Conservation (phyloP, 176 grass and related monocot species). For the Tillandsia fasciculata region DNA sequence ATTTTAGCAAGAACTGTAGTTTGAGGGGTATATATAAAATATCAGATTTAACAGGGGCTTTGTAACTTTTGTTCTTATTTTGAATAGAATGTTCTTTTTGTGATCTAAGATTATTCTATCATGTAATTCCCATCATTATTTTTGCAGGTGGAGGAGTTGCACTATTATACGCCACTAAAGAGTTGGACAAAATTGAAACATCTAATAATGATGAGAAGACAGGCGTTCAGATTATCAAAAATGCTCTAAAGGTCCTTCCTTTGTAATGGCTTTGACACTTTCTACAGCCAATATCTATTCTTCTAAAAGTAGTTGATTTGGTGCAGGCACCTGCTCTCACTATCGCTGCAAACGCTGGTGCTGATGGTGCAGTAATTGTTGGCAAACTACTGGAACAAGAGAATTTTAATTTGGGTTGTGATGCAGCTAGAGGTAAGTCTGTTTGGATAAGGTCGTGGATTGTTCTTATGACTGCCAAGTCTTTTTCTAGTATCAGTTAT, state of each 20-base stretch:
- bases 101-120: conserved; percentile 4
- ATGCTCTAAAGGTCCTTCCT: conserved; percentile 69
- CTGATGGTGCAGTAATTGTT: conserved; percentile 59
- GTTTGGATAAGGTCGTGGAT: not conserved
- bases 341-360: conserved; percentile 73
- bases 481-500: conserved; percentile 9
- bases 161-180: conserved; percentile 66
- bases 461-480: conserved; percentile 6
- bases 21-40: too few species aligned
- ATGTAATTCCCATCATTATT: not conserved
- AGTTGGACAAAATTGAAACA: conserved; percentile 65
- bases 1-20: too few species aligned
- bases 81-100: conserved; percentile 15
- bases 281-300: not conserved
- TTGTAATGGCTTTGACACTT: conserved; percentile 14
- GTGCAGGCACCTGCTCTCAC: conserved; percentile 62
- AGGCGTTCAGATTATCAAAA: conserved; percentile 85
- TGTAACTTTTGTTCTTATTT: conserved; percentile 4
- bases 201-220: conserved; percentile 72
- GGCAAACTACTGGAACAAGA: conserved; percentile 93
- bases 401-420: conserved; percentile 61
- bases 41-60: too few species aligned
- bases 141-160: conserved; percentile 80
- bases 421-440: conserved; percentile 79
- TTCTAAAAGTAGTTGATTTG: conserved; percentile 15